Base-by-base conservation (phyloP, 2,329 filamentous ascomycete species). In the Pezicula radicicola region DNA sequence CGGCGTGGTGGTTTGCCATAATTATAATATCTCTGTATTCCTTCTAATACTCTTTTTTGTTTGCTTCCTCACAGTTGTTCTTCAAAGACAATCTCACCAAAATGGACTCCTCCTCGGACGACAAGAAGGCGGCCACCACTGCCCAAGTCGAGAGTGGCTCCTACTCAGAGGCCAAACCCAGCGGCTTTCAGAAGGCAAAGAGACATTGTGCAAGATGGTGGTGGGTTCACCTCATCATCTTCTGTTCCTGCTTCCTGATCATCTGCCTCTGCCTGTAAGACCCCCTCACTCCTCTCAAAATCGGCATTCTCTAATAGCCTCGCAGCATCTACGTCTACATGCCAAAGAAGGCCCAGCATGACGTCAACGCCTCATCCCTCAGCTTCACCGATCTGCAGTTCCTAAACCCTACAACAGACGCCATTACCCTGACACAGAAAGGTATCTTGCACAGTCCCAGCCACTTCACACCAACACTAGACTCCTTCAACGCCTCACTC, bases 261-360 rank as follows among this genome's bases (percentile, higher is more conserved):
- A 66, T 85, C 47, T 64, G 77, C 2, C 65, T 85, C 33, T 80
- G 78, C 36, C 66, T 85, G 79, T 83, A 73, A 71, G 78, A 15
- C 25, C 3, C 10, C 42, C 42, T 70, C 28, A 15, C 18, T 25
- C 19, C 15, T 37, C 12, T 16, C 25, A 7, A 30, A 45, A 28
- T 6, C 28, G 10, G 48, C 48, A 41, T 13, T 25, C 46, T 7
- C 9, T 30, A 40, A 41, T 15, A 35, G 36, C 13, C 27, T 18
- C 27, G 27, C 57, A 80, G 78, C 37, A 72, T 84, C 44, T 85
- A 76, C 60, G 81, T 84, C 48, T 81, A 66, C 3, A 80, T 84
- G 60, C 81, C 81, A 16, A 74, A 76, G 30, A 80, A 80, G 52
- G 80, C 80, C 33, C 81, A 84, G 59, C 53, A 65, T 39, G 74